Conservation (phyloP, 2,329 filamentous ascomycete species). For the Chrysoporthe deuterocubensis region DNA sequence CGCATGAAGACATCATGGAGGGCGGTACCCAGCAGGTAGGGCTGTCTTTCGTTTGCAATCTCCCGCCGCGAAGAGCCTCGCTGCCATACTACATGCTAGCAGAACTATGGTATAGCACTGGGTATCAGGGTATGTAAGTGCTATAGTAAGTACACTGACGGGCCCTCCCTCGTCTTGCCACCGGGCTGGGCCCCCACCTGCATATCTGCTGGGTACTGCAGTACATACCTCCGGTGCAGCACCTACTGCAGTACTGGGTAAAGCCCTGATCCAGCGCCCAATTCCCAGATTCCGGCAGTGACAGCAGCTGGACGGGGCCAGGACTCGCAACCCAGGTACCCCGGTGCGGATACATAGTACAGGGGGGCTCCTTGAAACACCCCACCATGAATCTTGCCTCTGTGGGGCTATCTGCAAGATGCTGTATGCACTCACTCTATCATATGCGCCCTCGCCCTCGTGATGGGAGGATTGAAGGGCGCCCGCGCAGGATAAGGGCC, state of each 20-base stretch:
- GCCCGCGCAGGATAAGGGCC: background rate
- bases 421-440: slow-evolving; percentile 14
- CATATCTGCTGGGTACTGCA: background rate
- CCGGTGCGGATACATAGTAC: slow-evolving; percentile 10
- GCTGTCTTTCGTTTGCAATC: background rate
- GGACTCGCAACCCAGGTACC: background rate
- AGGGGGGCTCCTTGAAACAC: slow-evolving; percentile 26
- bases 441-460: slow-evolving; percentile 2
- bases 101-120: no score
- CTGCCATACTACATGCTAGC: no score
- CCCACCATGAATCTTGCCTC: slow-evolving; percentile 29
- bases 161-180: background rate
- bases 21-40: background rate
- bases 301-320: background rate
- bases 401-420: slow-evolving; percentile 23
- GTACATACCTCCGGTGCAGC: no score
- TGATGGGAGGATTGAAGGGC: background rate
- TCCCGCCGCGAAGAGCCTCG: background rate
- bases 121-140: no score
- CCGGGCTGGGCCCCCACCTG: background rate
- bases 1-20: slow-evolving; percentile 24
- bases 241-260: no score
- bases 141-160: background rate
- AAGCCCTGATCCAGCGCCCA: background rate
- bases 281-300: slow-evolving; percentile 1